A percentile compares a stretch with the other conserved stretches of the same genome.
Conservation (phyloP, 805 yeast species). For the Starmerella sp. region DNA sequence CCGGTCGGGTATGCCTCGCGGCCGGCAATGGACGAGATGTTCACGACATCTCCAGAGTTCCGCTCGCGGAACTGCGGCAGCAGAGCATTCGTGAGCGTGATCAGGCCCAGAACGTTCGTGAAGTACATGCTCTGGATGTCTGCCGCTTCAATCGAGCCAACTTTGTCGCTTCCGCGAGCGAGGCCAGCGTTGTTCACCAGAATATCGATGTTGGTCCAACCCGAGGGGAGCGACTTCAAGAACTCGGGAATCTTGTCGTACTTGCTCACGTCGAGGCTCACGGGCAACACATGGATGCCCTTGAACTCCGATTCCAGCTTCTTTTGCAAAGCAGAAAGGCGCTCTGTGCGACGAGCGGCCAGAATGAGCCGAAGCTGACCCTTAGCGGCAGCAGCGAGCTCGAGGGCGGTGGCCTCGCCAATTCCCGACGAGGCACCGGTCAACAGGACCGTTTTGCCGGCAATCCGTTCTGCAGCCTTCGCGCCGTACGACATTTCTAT, state of each 20-base stretch:
- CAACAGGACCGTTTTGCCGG: conserved; percentile 66
- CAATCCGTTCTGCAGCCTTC: conserved; percentile 67
- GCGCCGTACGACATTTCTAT: conserved; percentile 41
- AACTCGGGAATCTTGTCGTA: conserved; percentile 42
- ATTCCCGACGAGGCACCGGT: conserved; percentile 98
- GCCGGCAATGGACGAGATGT: conserved; percentile 61
- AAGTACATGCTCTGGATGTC: conserved; percentile 70
- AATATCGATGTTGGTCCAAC: conserved; percentile 47
- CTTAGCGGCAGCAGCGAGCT: conserved; percentile 64
- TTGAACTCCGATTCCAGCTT: conserved; percentile 41
- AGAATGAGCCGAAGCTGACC: conserved; percentile 62
- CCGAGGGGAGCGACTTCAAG: conserved; percentile 42
- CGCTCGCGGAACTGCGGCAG: conserved; percentile 59
- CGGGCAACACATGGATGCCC: conserved; percentile 35
- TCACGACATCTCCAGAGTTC: conserved; percentile 51
- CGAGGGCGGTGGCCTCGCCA: conserved; percentile 83
- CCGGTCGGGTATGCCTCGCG: conserved; percentile 63
- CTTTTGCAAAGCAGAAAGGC: conserved; percentile 39
- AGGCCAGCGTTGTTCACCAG: conserved; percentile 51
- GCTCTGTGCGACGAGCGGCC: conserved; percentile 67
- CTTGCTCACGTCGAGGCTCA: conserved; percentile 47
- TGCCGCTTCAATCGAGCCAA: conserved; percentile 52
- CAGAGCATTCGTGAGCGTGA: conserved; percentile 70
- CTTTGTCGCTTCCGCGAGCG: conserved; percentile 68
- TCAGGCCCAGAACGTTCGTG: conserved; percentile 80